Percentiles rank a stretch among this genome's conserved stretches.
phyloP scores from a whole-genome alignment of 108 stramenopile genomes.

The Hondaea fermentalgiana region DNA sequence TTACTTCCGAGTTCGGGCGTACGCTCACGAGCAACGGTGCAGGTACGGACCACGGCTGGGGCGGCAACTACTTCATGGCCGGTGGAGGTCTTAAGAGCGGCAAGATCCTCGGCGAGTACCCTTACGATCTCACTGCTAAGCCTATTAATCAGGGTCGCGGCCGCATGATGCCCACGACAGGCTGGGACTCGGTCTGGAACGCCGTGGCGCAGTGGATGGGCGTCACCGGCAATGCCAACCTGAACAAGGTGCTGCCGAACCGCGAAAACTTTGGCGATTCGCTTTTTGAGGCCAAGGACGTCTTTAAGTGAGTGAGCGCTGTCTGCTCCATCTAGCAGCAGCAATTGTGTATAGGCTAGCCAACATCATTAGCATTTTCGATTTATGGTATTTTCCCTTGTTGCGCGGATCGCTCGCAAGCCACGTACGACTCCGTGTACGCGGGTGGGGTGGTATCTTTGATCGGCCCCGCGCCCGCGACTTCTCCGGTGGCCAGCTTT shows the following conservation, averaged over 20 bases:
- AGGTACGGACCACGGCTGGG: constrained; percentile 72
- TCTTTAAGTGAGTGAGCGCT: too few relatives aligned
- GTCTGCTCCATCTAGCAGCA: too few relatives aligned
- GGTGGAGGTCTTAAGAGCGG: constrained; percentile 41
- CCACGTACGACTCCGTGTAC: too few relatives aligned
- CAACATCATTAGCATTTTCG: too few relatives aligned
- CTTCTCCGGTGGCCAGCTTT: too few relatives aligned
- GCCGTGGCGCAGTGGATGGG: constrained; percentile 53
- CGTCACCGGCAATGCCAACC: constrained; percentile 6
- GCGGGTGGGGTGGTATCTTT: too few relatives aligned
- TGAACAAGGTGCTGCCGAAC: constrained; percentile 7
- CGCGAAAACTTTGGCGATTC: neutral
- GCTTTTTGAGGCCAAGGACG: too few relatives aligned
- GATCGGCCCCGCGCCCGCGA: too few relatives aligned
- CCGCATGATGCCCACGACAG: constrained; percentile 56
- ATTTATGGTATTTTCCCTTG: too few relatives aligned
- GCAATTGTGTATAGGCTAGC: too few relatives aligned
- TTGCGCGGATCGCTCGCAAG: too few relatives aligned
- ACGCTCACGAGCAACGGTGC: constrained; percentile 52
- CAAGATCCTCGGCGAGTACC: constrained; percentile 39
- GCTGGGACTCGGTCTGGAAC: constrained; percentile 61
- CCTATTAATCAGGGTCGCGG: constrained; percentile 33
- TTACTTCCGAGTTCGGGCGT: constrained; percentile 58
- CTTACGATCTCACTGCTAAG: neutral
- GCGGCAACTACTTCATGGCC: constrained; percentile 45